Conservation (phyloP, 768 basidiomycete genomes). For the Ramaria sp. region DNA sequence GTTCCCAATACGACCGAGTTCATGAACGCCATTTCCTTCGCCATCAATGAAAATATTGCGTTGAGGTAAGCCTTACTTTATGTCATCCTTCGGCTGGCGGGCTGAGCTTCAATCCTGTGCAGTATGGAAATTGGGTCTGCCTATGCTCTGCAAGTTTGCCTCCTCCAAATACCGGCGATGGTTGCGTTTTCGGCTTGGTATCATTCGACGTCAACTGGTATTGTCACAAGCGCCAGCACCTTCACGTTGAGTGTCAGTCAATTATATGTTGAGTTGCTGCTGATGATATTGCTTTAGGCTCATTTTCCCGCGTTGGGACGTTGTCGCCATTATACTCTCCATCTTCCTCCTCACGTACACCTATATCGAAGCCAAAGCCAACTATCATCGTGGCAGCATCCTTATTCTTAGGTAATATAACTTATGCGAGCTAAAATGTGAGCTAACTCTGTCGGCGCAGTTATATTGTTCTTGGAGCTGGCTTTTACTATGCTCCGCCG, state of each 20-base stretch:
- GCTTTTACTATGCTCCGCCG: constrained; percentile 84
- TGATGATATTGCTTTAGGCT: constrained; percentile 38
- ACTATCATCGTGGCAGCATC: constrained; percentile 95
- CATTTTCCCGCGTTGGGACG: constrained; percentile 98
- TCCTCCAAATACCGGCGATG: constrained; percentile 97
- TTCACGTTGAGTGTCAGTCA: constrained; percentile 65
- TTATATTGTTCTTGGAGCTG: constrained; percentile 82
- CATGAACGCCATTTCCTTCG: constrained; percentile 99
- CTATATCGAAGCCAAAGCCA: constrained; percentile 97
- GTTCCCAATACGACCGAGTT: constrained; percentile 99
- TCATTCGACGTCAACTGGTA: constrained; percentile 32
- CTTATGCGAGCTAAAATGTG: background rate
- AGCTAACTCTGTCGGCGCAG: constrained; percentile 27
- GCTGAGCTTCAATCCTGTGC: background rate
- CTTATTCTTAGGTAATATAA: constrained; percentile 70
- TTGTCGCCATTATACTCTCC: constrained; percentile 85
- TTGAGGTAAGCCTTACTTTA: constrained; percentile 29
- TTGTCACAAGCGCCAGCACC: constrained; percentile 73
- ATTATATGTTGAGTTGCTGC: background rate
- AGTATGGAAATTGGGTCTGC: constrained; percentile 99
- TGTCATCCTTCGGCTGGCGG: background rate
- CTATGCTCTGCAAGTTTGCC: constrained; percentile 95
- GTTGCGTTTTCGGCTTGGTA: constrained; percentile 98
- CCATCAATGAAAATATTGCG: constrained; percentile 93
- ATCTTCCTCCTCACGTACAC: constrained; percentile 98